A percentile compares a stretch with the other conserved stretches of the same genome.
Evolutionary conservation across 257 asterid species (phyloP).

Genomic region (Catharanthus roseus): DNA sequence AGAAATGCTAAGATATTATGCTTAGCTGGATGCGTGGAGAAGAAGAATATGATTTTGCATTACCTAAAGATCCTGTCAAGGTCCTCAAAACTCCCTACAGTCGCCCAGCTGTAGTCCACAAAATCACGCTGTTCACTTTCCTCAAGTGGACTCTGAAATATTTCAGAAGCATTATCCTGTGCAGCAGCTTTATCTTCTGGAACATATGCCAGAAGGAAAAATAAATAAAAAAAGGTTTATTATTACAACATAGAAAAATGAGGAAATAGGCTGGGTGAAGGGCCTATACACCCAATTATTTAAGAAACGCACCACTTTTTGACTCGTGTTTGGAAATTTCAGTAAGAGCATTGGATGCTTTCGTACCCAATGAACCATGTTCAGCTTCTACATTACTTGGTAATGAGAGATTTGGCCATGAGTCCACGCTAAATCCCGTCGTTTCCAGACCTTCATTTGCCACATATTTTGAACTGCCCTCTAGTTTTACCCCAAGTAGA

Average conservation of each 20-base stretch:
- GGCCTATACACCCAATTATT: background rate
- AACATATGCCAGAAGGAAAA: constrained; percentile 17
- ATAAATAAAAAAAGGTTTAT: constrained; percentile 3
- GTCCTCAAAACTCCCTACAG: constrained; percentile 87
- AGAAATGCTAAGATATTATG: background rate
- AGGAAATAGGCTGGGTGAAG: background rate
- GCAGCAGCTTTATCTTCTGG: constrained; percentile 42
- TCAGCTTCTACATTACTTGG: constrained; percentile 34
- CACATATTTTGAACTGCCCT: constrained; percentile 36
- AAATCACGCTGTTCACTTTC: constrained; percentile 59
- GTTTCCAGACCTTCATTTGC: constrained; percentile 25
- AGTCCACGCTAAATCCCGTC: constrained; percentile 28
- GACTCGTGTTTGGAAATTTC: constrained; percentile 27
- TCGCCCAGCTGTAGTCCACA: constrained; percentile 80
- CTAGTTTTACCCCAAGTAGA: constrained; percentile 25
- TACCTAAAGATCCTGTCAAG: constrained; percentile 92
- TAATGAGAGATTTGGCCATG: constrained; percentile 41
- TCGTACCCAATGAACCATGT: constrained; percentile 30
- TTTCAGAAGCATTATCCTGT: constrained; percentile 40
- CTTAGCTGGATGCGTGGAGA: background rate
- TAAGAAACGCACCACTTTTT: constrained; percentile 31
- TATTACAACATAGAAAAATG: background rate
- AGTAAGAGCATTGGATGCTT: constrained; percentile 25
- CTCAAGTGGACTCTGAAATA: constrained; percentile 48
- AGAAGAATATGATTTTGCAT: constrained; percentile 18